These are phyloP conservation scores for Pinus taeda DNA, from an alignment of 75 land plant genomes.

Conservation along the genomic window DNA sequence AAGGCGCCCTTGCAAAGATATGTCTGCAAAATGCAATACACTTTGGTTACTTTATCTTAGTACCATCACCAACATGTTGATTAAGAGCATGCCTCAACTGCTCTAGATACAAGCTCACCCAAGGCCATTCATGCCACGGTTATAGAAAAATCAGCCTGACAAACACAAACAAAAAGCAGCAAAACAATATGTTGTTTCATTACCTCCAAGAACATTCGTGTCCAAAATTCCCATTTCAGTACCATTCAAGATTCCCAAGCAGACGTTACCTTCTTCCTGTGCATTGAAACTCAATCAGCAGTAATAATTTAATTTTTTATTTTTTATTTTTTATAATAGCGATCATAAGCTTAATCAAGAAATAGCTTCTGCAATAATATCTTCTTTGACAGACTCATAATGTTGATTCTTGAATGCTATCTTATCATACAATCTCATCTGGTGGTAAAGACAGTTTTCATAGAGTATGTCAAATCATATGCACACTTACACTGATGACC, in stretches of 20 bases:
- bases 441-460: too few relatives aligned
- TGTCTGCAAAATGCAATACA: too few relatives aligned
- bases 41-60: neutral
- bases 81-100: too few relatives aligned
- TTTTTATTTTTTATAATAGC: neutral
- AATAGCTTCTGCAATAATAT: too few relatives aligned
- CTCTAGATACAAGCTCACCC: neutral
- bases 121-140: neutral
- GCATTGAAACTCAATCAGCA: neutral
- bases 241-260: slow-evolving; percentile 75
- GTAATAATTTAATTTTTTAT: neutral
- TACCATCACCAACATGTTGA: neutral
- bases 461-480: neutral
- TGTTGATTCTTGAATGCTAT: too few relatives aligned
- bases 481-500: too few relatives aligned
- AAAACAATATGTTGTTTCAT: neutral
- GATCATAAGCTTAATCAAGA: too few relatives aligned
- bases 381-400: too few relatives aligned
- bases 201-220: too few relatives aligned
- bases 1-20: too few relatives aligned
- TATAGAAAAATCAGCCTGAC: neutral
- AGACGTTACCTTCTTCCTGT: slow-evolving; percentile 53
- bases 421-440: too few relatives aligned
- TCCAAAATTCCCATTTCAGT: too few relatives aligned
- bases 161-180: neutral